phyloP scores from a whole-genome alignment of 306 rosid genomes.

The Inga oerstediana region DNA sequence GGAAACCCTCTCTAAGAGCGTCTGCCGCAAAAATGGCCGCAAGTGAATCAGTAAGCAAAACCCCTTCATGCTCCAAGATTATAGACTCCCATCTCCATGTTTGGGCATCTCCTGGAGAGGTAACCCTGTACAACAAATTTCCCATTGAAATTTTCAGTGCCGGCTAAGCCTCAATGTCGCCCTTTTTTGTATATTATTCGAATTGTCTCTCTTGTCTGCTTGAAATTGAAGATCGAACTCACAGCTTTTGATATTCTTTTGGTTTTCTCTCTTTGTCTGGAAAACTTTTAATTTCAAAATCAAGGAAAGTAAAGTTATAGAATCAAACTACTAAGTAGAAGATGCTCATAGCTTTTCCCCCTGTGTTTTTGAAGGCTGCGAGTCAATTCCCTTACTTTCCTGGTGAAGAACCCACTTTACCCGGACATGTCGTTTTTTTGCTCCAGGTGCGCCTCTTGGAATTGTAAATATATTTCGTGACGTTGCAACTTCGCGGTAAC shows the following conservation, averaged over 20 bases:
- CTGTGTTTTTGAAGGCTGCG: conserved; percentile 54
- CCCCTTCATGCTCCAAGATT: conserved; percentile 33
- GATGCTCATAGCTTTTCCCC: neutral
- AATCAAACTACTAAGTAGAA: neutral
- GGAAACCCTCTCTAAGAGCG: conserved; percentile 25
- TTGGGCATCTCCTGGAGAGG: conserved; percentile 89
- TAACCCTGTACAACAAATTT: conserved; percentile 4
- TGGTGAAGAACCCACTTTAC: conserved; percentile 76
- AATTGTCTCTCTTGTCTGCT: neutral
- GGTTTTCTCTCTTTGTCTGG: neutral
- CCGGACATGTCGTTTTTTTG: conserved; percentile 68
- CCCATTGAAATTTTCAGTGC: neutral
- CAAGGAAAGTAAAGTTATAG: neutral
- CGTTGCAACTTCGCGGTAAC: conserved; percentile 6
- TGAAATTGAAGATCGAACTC: neutral
- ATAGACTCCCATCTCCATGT: conserved; percentile 91
- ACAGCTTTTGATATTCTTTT: neutral
- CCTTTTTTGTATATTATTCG: neutral
- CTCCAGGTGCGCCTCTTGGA: conserved; percentile 56
- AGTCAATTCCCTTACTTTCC: conserved; percentile 72
- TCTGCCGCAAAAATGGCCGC: conserved; percentile 45
- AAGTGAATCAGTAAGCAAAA: conserved; percentile 12
- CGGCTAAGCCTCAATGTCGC: neutral
- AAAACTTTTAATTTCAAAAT: neutral
- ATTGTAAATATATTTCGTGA: neutral